Evolutionary conservation across 805 yeast genomes (phyloP), one percentile per base, ranked within the genome.

Genomic region (Alloascoidea africana): DNA sequence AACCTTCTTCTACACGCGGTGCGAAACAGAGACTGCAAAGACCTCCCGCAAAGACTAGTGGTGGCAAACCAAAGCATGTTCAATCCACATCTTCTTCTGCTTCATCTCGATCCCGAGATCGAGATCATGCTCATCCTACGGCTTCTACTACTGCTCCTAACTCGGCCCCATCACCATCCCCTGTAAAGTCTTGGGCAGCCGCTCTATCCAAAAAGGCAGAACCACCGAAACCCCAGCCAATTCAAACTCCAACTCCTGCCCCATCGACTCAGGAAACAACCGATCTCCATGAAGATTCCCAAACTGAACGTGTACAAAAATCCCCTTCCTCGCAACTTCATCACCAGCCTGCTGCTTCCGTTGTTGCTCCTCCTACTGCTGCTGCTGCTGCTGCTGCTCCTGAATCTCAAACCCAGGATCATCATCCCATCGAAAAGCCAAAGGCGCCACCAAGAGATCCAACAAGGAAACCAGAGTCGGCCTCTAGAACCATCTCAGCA

Each of bases 121-220:
- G 46, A 32, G 43, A 49, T 39, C 45, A 52, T 39, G 44, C 41
- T 41, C 43, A 42, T 35, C 19, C 38, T 19, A 36, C 44, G 35
- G 11, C 42, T 36, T 33, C 42, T 39, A 44, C 49, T 33, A 37
- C 40, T 17, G 37, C 49, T 39, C 42, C 41, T 42, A 39, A 43
- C 44, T n/a, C n/a, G n/a, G n/a, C n/a, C n/a, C n/a, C n/a, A n/a
- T n/a, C n/a, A n/a, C n/a, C 41, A 19, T 30, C 37, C 5, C 40
- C 48, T 14, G 41, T 43, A 19, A 45, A 44, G 23, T 53, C 70
- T 19, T 61, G 65, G 64, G 65, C 66, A 18, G 53, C 55, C 18
- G 52, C 54, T 27, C 52, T 56, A 18, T 44, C 59, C n/a, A 49
- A 49, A 27, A 36, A 38, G 45, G 44, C 39, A 36, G 16, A 42